Evolutionary conservation across 2,329 filamentous ascomycete species (phyloP), one percentile per base, ranked within the genome.

Genomic region (Talaromyces sp.): DNA sequence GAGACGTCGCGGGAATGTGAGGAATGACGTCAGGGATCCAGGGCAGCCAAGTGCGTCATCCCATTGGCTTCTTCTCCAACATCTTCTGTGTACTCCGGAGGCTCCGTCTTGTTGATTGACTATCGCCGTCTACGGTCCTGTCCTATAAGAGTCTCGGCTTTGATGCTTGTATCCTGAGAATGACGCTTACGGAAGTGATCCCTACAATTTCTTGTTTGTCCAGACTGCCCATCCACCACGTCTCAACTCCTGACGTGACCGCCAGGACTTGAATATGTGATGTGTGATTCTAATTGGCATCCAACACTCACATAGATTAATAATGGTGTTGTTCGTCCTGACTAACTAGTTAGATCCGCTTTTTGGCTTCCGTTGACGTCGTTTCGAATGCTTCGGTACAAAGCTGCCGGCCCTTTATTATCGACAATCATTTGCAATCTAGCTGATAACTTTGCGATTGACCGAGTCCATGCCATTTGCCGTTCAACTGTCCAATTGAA

Each of bases 1-100:
- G 58, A 60, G 58, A n/a, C n/a, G n/a, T n/a, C n/a, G n/a, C n/a
- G n/a, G n/a, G 45, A 61, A 38, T 51, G 43, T 51, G 29, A 51
- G 45, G 15, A 2, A 38, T 61, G 59, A 61, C 59, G 59, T 61
- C 59, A 53, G 5, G 38, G 22, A n/a, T n/a, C 17, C 53, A 34
- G 49, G 49, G 22, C 22, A 54, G 43, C 10, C 43, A 22, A 25
- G 1, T 49, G 45, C 11, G 11, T 49, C 45, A 43, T 19, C 40
- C n/a, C 40, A 43, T 43, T 19, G 40, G 40, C 40, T 43, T 43
- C 38, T 13, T 29, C 6, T 7, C 17, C 29, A 51, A 17, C 22
- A 3, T 56, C 15, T 13, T 38, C 25, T 53, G 25, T 51, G 11
- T 5, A 15, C 13, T 6, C 6, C 8, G 15, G 31, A 31, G 49